Conservation (phyloP, 768 basidiomycete genomes). For the Austroboletus eburneus region DNA sequence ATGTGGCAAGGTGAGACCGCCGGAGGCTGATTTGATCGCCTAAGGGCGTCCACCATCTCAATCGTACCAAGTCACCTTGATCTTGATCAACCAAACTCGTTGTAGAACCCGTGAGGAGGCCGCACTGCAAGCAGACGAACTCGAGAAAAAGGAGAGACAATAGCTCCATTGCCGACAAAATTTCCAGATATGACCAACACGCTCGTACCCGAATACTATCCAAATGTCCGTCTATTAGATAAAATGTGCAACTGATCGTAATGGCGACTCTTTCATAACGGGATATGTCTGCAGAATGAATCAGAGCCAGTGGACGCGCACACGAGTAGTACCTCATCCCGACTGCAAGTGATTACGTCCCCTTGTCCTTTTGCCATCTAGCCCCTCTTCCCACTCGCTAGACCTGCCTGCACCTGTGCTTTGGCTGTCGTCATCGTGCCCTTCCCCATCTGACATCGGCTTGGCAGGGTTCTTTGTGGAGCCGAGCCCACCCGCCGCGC, state of each 20-base stretch:
- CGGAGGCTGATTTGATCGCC: constrained; percentile 19
- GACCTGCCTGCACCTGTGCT: constrained; percentile 5
- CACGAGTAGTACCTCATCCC: constrained; percentile 19
- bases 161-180: constrained; percentile 13
- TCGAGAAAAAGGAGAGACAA: constrained; percentile 15
- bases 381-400: constrained; percentile 17
- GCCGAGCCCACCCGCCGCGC: constrained; percentile 42
- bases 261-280: constrained; percentile 22
- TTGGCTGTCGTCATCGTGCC: constrained; percentile 15
- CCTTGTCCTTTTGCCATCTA: constrained; percentile 11
- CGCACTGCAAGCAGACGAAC: constrained; percentile 28
- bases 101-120: constrained; percentile 24
- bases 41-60: too few species aligned
- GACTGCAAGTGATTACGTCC: constrained; percentile 18
- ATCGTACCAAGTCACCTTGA: too few species aligned
- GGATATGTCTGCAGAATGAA: constrained; percentile 6
- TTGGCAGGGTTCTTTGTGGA: constrained; percentile 19
- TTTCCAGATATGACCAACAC: constrained; percentile 25
- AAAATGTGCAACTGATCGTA: constrained; percentile 25
- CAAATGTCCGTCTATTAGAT: constrained; percentile 37
- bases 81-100: constrained; percentile 7
- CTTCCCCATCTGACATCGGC: constrained; percentile 23
- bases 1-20: constrained; percentile 1
- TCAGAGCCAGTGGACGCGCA: constrained; percentile 6
- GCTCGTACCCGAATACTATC: constrained; percentile 23